Evolutionary conservation across 495 filamentous ascomycete species (phyloP), one percentile per base, ranked within the genome.

Genomic region (Penicillium parvum): DNA sequence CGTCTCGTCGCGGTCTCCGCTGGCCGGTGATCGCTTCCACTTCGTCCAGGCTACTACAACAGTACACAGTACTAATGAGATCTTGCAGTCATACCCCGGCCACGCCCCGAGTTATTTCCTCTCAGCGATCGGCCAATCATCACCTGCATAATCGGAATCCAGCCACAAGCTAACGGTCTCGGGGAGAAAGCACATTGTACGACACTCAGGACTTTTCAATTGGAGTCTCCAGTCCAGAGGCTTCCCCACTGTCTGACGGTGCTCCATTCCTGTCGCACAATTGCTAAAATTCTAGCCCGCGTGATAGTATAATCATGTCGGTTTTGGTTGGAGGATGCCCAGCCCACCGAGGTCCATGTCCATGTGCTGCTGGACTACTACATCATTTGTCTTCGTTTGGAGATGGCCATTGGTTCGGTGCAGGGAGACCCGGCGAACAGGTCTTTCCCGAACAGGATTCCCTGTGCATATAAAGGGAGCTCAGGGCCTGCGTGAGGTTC

Each of bases 231-330:
- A n/a, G n/a, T n/a, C n/a, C n/a, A n/a, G n/a, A n/a, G n/a, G n/a
- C n/a, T n/a, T n/a, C n/a, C n/a, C n/a, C n/a, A n/a, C n/a, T n/a
- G n/a, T n/a, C n/a, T n/a, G n/a, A 15, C 20, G 20, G 28, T 2
- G 30, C 1, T 33, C 40, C 40, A 34, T 10, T n/a, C 27, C 12
- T 12, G 18, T 38, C 12, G 19, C 35, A 23, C 30, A 43, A n/a
- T n/a, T n/a, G 20, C 14, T 19, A 19, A 7, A 2, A 36, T 28
- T 49, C 45, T 49, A 39, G 41, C 10, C 50, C 28, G 16, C 23
- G 7, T 44, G 44, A 29, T 53, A 33, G 40, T 39, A 40, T 54
- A 47, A 54, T 54, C 51, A 39, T 8, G 11, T 32, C 15, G 7
- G n/a, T 15, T 18, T 5, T 40, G 41, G 28, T 50, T 45, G 47